A percentile compares a stretch with the other conserved stretches of the same genome.
Conservation (phyloP, 495 filamentous ascomycete species). For the Amniculicola lignicola region DNA sequence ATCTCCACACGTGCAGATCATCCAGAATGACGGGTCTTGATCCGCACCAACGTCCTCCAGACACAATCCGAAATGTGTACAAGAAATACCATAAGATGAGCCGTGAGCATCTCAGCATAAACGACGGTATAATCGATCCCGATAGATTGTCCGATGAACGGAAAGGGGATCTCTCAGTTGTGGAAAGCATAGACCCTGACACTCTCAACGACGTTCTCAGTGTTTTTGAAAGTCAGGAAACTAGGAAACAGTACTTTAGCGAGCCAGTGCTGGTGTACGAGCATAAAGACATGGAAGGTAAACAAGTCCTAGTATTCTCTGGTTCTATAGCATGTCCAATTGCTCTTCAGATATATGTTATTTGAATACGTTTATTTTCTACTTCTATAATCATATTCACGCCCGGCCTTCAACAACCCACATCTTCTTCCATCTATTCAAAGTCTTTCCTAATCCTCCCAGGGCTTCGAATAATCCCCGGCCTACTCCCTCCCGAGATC, state of each 20-base stretch:
- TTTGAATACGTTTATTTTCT: no score
- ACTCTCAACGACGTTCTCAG: constrained; percentile 11
- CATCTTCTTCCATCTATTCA: no score
- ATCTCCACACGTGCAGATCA: neutral
- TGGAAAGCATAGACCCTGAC: constrained; percentile 13
- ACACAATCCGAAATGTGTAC: constrained; percentile 59
- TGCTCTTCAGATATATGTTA: no score
- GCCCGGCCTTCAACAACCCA: no score
- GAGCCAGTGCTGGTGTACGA: constrained; percentile 25
- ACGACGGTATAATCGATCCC: constrained; percentile 50
- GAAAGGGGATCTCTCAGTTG: neutral
- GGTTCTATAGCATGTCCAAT: no score
- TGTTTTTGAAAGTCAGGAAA: constrained; percentile 3
- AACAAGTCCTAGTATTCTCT: no score
- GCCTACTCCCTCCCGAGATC: constrained; percentile 61
- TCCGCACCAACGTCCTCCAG: constrained; percentile 67
- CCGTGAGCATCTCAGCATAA: constrained; percentile 45
- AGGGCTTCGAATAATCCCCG: constrained; percentile 76
- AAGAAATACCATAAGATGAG: constrained; percentile 59
- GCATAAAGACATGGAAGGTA: constrained; percentile 42
- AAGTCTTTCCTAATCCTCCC: constrained; percentile 7
- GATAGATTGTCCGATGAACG: constrained; percentile 4
- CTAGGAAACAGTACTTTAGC: neutral
- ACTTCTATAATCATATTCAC: no score
- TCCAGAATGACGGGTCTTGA: constrained; percentile 48